Percentiles rank a stretch among this genome's conserved stretches.
Conservation (phyloP, 345 rosid genomes). For the Dipteronia dyeriana region DNA sequence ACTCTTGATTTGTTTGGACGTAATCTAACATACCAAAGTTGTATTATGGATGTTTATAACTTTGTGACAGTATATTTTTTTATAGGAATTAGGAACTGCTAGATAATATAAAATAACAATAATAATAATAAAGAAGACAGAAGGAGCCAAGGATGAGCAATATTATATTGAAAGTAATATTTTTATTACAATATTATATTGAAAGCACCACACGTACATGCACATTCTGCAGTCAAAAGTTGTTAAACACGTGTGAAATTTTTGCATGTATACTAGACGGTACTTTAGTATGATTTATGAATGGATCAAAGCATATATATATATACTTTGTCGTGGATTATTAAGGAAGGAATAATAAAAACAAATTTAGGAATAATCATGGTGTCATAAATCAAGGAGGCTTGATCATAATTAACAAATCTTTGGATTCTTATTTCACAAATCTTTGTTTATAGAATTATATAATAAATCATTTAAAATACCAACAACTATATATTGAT, state of each 20-base stretch:
- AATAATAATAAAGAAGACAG: neutral
- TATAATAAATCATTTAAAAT: too few relatives aligned
- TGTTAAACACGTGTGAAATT: neutral
- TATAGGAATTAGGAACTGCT: too few relatives aligned
- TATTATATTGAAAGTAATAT: slow-evolving; percentile 1
- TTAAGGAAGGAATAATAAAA: neutral
- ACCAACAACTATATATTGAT: too few relatives aligned
- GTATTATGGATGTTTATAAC: slow-evolving; percentile 16
- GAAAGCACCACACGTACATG: neutral
- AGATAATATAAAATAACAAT: neutral
- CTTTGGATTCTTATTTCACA: neutral
- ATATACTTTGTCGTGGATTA: neutral
- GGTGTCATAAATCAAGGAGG: neutral
- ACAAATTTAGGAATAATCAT: neutral
- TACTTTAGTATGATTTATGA: neutral
- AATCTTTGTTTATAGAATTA: neutral
- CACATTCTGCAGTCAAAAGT: neutral
- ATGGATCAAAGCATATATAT: neutral
- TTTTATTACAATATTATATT: neutral
- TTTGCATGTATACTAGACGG: neutral
- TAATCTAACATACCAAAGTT: slow-evolving; percentile 18
- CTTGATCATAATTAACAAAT: neutral
- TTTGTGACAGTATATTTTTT: slow-evolving; percentile 6
- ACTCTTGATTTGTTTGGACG: slow-evolving; percentile 8
- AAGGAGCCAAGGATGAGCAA: neutral